phyloP scores from a whole-genome alignment of 768 basidiomycete genomes.

The Lactifluus volemus region DNA sequence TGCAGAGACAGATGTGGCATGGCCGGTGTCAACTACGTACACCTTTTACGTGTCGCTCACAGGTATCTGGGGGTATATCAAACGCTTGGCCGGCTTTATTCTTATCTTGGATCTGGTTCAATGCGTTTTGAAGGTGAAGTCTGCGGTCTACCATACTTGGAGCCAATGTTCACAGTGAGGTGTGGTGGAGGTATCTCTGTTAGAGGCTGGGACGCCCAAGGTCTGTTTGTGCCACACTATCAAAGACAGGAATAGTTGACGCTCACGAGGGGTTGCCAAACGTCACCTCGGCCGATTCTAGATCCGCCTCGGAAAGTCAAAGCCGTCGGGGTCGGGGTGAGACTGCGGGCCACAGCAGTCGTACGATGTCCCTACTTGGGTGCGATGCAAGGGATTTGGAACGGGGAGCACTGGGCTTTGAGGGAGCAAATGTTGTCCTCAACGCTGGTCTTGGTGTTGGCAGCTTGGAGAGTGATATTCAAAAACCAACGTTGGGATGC shows the following conservation, averaged over 20 bases:
- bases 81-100: conserved; percentile 25
- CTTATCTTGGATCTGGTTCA: conserved; percentile 26
- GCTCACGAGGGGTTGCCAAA: background rate
- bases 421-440: background rate
- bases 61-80: conserved; percentile 21
- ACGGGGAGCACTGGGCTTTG: background rate
- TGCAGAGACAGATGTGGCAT: background rate
- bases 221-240: background rate
- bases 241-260: background rate
- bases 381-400: background rate
- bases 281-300: background rate
- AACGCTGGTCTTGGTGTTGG: background rate
- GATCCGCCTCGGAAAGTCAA: background rate
- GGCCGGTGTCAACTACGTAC: conserved; percentile 23
- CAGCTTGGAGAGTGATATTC: background rate
- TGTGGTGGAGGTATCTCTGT: background rate
- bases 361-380: background rate
- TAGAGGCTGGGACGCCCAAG: background rate
- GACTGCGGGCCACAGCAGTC: no score
- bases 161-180: background rate
- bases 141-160: conserved; percentile 14
- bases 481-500: background rate
- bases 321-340: background rate
- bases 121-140: conserved; percentile 20
- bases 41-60: conserved; percentile 27